Evolutionary conservation across 2,329 filamentous ascomycete species (phyloP).

Genomic region (Emergomyces pasteurianus): DNA sequence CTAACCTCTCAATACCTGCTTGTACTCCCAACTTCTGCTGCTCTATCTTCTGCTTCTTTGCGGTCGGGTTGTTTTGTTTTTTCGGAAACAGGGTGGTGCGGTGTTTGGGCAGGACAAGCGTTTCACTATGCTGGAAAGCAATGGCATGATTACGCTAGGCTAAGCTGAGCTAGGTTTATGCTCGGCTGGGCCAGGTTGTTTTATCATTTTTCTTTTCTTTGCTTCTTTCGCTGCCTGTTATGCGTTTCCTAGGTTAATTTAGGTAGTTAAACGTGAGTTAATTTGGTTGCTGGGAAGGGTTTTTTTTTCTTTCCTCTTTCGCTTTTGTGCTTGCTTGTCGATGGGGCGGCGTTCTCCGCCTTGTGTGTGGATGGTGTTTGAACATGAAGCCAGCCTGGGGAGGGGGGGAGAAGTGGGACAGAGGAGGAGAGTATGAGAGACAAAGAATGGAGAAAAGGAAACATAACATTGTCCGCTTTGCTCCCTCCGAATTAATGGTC

Average conservation of each 20-base stretch:
- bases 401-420: too few species aligned
- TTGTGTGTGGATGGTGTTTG: background rate
- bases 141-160: background rate
- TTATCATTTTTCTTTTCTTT: background rate
- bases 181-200: background rate
- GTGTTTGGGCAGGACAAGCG: background rate
- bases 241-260: background rate
- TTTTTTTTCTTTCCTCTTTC: background rate
- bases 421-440: too few species aligned
- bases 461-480: background rate
- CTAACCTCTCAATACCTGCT: background rate
- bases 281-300: background rate
- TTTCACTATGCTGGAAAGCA: background rate
- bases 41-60: background rate
- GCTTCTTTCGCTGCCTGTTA: background rate
- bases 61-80: background rate
- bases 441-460: background rate
- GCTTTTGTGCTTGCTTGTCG: background rate
- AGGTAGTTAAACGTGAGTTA: too few species aligned
- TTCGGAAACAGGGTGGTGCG: background rate
- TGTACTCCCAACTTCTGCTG: background rate
- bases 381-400: background rate
- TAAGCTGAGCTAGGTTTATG: background rate
- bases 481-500: background rate
- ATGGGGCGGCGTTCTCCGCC: too few species aligned